These are phyloP conservation scores for Solanum chiquidenum DNA, from an alignment of 257 asterid genomes.

Conservation along the genomic window DNA sequence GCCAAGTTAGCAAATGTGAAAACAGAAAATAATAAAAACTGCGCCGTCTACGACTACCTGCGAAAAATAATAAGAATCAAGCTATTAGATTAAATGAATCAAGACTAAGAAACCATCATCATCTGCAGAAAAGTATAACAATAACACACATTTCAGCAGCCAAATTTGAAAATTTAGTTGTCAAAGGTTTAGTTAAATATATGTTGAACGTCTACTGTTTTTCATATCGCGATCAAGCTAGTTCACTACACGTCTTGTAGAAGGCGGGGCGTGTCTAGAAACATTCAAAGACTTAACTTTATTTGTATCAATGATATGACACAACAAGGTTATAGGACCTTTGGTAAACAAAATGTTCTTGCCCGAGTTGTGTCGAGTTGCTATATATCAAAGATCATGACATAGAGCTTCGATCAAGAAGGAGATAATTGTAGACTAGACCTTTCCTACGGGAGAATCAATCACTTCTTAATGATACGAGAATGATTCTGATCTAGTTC, in stretches of 20 bases:
- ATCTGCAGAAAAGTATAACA: not conserved
- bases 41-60: not conserved
- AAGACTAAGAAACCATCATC: not conserved
- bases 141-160: not conserved
- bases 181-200: not conserved
- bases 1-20: not conserved
- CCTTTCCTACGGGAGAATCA: not conserved
- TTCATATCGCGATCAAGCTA: not conserved
- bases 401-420: not conserved
- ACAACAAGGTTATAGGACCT: not conserved
- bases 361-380: too few species aligned
- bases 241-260: not conserved
- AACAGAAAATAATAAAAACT: not conserved
- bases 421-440: not conserved
- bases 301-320: not conserved
- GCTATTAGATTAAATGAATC: not conserved
- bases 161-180: not conserved
- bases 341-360: too few species aligned
- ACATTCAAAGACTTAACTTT: not conserved
- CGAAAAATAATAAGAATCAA: not conserved
- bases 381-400: not conserved
- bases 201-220: not conserved
- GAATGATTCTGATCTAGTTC: not conserved
- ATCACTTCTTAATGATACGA: not conserved
- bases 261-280: not conserved